These are phyloP conservation scores for Tirmania nivea DNA, from an alignment of 495 filamentous ascomycete species.

Conservation along the genomic window DNA sequence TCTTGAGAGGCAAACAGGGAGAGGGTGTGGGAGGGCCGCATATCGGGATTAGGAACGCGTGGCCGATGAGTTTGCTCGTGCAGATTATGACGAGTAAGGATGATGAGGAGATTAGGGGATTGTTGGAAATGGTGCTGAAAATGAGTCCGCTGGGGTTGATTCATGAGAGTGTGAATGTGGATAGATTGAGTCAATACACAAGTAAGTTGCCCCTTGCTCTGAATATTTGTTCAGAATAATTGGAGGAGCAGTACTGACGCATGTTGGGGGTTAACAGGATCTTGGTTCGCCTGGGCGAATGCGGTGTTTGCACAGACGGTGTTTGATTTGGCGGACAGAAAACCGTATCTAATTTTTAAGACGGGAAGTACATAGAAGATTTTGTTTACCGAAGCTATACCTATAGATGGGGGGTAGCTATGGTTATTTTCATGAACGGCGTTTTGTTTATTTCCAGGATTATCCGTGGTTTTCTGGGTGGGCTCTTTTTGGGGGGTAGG, in stretches of 20 bases:
- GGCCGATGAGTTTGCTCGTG: slow-evolving; percentile 86
- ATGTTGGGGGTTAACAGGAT: slow-evolving; percentile 26
- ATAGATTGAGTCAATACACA: slow-evolving; percentile 51
- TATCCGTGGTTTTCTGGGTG: too few relatives aligned
- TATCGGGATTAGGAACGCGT: slow-evolving; percentile 72
- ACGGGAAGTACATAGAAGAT: too few relatives aligned
- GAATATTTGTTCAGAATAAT: neutral
- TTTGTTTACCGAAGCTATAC: too few relatives aligned
- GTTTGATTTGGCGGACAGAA: slow-evolving; percentile 63
- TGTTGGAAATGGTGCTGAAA: slow-evolving; percentile 48
- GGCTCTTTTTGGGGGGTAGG: too few relatives aligned
- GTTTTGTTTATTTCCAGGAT: too few relatives aligned
- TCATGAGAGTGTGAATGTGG: slow-evolving; percentile 83
- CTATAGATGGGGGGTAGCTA: too few relatives aligned
- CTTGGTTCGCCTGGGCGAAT: slow-evolving; percentile 98
- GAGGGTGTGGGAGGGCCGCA: slow-evolving; percentile 66
- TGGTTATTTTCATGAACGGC: too few relatives aligned
- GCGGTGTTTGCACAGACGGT: slow-evolving; percentile 90
- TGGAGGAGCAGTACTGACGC: slow-evolving; percentile 15
- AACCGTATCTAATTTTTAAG: slow-evolving; percentile 65
- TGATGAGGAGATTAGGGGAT: slow-evolving; percentile 57
- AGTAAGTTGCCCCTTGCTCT: slow-evolving; percentile 26
- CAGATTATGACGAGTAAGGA: slow-evolving; percentile 80
- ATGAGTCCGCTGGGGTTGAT: slow-evolving; percentile 57
- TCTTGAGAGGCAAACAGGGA: slow-evolving; percentile 55